Evolutionary conservation across 352 stramenopile genomes (phyloP), one percentile per base, ranked within the genome.

Genomic region (Globisporangium cystogenes): DNA sequence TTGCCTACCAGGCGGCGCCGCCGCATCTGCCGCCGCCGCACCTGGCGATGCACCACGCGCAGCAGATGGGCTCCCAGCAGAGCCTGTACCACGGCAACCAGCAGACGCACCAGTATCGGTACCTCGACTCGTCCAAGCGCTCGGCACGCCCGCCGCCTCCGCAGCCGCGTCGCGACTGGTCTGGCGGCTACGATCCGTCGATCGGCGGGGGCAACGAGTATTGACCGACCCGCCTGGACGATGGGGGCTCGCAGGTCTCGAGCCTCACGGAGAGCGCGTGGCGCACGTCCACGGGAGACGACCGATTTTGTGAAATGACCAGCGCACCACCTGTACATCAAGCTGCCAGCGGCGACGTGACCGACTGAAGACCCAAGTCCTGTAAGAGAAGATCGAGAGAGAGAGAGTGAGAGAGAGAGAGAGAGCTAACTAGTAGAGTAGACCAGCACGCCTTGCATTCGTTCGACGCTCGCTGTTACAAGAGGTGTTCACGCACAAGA

Each of bases 121-220:
- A 88, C 58, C 72, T 87, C 69, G 80, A 88, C 44, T 44, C 59
- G 45, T 47, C 42, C 48, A 70, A 81, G 68, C 40, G 55, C 53
- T 16, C 46, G 10, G 48, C 54, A 42, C 48, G 70, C 37, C 60
- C 66, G 18, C 57, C 60, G 18, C 57, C 60, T 11, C 49, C 50
- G 10, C 57, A 57, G 36, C 68, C 68, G 7, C 64, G 71, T 26
- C 72, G 80, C 40, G 80, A 90, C 41, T 88, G 76, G 47, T 83
- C 76, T 57, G 65, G 67, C 24, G 76, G 58, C 53, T 84, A 80
- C 37, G 70, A 84, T 26, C 59, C 70, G 20, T 64, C 70, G 5
- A 6, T 24, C 21, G 57, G 29, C 41, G 31, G 20, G 21, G 21
- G 37, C 15, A 41, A 24, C 1, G 41, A 54, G 60, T 78, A 77